Evolutionary conservation across 441 rosid species (phyloP).

Genomic region (Raphanus hybrid): DNA sequence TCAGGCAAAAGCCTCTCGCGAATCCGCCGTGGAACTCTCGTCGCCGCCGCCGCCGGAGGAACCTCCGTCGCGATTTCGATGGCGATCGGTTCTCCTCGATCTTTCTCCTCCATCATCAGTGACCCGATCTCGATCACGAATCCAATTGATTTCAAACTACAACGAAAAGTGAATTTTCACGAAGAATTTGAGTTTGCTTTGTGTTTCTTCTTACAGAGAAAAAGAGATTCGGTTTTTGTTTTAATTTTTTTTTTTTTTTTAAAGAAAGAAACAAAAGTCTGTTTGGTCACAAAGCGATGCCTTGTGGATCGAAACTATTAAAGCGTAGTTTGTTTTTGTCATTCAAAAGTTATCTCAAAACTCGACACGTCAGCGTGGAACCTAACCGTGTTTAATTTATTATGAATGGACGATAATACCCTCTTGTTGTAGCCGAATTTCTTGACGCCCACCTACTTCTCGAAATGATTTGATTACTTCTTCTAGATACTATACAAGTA

Average conservation of each 20-base stretch:
- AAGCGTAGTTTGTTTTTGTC: slow-evolving; percentile 13
- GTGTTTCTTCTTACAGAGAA: slow-evolving; percentile 19
- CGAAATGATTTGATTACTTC: slow-evolving; percentile 23
- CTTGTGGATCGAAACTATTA: slow-evolving; percentile 34
- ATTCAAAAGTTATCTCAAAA: slow-evolving; percentile 30
- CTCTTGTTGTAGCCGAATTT: slow-evolving; percentile 17
- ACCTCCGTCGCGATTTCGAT: slow-evolving; percentile 58
- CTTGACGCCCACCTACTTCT: slow-evolving; percentile 32
- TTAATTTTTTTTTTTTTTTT: neutral
- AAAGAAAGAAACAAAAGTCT: slow-evolving; percentile 14
- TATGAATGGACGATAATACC: slow-evolving; percentile 17
- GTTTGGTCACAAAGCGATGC: slow-evolving; percentile 47
- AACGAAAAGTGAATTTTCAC: slow-evolving; percentile 5
- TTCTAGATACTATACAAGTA: neutral
- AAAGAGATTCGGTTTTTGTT: slow-evolving; percentile 10
- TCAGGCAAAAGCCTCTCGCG: slow-evolving; percentile 63
- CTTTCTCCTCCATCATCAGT: slow-evolving; percentile 46
- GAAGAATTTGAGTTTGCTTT: slow-evolving; percentile 39
- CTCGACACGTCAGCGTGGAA: slow-evolving; percentile 41
- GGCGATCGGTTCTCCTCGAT: slow-evolving; percentile 51
- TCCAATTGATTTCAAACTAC: neutral
- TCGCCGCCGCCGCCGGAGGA: slow-evolving; percentile 47
- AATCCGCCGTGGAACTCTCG: slow-evolving; percentile 67
- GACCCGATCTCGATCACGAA: slow-evolving; percentile 5
- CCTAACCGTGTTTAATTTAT: slow-evolving; percentile 40